Conservation (phyloP, 108 stramenopile genomes). For the Skeletonema potamos region DNA sequence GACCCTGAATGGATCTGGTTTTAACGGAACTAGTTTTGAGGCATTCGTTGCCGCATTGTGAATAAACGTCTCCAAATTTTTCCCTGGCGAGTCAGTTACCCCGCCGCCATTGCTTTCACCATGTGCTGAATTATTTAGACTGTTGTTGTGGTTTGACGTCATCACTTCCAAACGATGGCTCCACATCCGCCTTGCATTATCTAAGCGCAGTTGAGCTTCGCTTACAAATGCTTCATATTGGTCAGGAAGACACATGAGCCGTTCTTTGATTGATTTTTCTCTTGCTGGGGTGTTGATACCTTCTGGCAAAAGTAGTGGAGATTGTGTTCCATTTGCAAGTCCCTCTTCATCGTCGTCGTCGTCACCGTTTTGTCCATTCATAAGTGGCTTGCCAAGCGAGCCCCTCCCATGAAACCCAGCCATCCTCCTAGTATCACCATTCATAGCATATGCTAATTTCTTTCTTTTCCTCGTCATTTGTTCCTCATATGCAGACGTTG, state of each 20-base stretch:
- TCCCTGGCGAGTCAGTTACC: not conserved
- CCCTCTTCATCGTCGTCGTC: conserved; percentile 20
- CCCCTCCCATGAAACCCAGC: not conserved
- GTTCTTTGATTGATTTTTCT: conserved; percentile 27
- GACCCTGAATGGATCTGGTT: conserved; percentile 72
- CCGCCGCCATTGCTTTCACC: conserved; percentile 18
- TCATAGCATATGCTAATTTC: conserved; percentile 46
- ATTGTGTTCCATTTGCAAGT: conserved; percentile 21
- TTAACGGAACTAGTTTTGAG: conserved; percentile 24
- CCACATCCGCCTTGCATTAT: conserved; percentile 43
- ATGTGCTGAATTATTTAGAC: conserved; percentile 3
- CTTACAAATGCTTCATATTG: conserved; percentile 43
- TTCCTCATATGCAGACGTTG: conserved; percentile 41
- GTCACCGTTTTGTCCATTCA: conserved; percentile 15
- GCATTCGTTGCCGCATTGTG: conserved; percentile 33
- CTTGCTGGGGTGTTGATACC: conserved; percentile 18
- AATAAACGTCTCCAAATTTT: not conserved
- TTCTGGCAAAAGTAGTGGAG: conserved; percentile 34
- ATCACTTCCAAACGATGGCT: conserved; percentile 38
- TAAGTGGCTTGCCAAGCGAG: not conserved
- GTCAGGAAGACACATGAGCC: conserved; percentile 39
- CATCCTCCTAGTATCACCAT: conserved; percentile 9
- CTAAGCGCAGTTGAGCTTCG: conserved; percentile 39
- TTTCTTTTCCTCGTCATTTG: conserved; percentile 36
- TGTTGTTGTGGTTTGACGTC: conserved; percentile 21